These are phyloP conservation scores for Nissolia schottii DNA, from an alignment of 306 rosid species.

Conservation along the genomic window DNA sequence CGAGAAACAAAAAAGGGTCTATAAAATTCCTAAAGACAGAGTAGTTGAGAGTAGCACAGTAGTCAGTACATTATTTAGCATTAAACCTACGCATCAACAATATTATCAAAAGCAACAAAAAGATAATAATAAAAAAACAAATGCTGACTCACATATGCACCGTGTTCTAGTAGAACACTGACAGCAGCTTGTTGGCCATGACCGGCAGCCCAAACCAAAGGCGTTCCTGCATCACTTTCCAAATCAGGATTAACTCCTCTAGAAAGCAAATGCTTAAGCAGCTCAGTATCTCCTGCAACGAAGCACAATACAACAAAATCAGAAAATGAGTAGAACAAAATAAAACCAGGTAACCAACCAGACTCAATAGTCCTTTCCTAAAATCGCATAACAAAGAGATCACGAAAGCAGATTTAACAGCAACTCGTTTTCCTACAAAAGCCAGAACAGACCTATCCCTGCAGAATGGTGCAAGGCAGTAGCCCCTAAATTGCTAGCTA, in stretches of 20 bases:
- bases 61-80: not conserved
- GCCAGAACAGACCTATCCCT: constrained; percentile 55
- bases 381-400: not conserved
- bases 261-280: constrained; percentile 66
- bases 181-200: constrained; percentile 82
- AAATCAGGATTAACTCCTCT: constrained; percentile 65
- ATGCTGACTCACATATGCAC: constrained; percentile 64
- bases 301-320: constrained; percentile 13
- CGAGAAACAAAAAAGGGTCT: too few species aligned
- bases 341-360: not conserved
- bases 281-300: constrained; percentile 68
- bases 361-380: not conserved
- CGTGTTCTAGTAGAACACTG: constrained; percentile 58
- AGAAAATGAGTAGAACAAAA: not conserved
- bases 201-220: constrained; percentile 96
- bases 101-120: not conserved
- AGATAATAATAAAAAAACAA: not conserved
- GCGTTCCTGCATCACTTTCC: constrained; percentile 86
- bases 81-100: not conserved
- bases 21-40: not conserved
- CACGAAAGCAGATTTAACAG: not conserved
- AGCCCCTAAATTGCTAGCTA: constrained; percentile 78
- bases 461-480: constrained; percentile 88
- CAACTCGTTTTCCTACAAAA: not conserved
- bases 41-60: not conserved